Conservation (phyloP, 441 rosid species). For the Erodium chrysanthum region DNA sequence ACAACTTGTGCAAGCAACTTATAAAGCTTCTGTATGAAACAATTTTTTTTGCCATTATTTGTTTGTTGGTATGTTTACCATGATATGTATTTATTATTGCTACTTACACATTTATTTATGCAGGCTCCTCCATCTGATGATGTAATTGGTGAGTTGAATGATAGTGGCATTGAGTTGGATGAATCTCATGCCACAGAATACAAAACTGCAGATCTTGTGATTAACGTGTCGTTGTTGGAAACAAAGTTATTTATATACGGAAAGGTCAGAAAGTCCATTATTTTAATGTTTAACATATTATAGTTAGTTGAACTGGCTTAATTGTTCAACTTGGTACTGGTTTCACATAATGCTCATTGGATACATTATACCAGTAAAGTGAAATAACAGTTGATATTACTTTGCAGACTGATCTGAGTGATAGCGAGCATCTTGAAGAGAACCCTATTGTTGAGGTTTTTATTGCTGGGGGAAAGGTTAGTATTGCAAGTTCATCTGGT, state of each 20-base stretch:
- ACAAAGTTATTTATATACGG: constrained; percentile 75
- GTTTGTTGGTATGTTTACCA: background rate
- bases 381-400: constrained; percentile 6
- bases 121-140: constrained; percentile 70
- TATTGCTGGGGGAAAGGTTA: constrained; percentile 95
- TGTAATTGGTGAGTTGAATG: constrained; percentile 49
- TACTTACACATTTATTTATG: constrained; percentile 14
- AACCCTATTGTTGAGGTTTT: constrained; percentile 65
- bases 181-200: constrained; percentile 32
- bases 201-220: constrained; percentile 74
- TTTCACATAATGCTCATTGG: constrained; percentile 1
- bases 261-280: constrained; percentile 44
- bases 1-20: constrained; percentile 81
- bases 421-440: constrained; percentile 52
- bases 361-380: background rate
- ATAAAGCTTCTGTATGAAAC: constrained; percentile 82
- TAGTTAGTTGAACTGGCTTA: background rate
- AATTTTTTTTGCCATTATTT: constrained; percentile 1
- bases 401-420: constrained; percentile 46
- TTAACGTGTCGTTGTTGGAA: constrained; percentile 77
- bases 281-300: constrained; percentile 1
- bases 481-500: constrained; percentile 23
- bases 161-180: constrained; percentile 29
- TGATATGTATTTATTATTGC: constrained; percentile 18
- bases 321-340: background rate